Conservation (phyloP, 192 early-diverging fungal genomes). For the Geranomyces variabilis region DNA sequence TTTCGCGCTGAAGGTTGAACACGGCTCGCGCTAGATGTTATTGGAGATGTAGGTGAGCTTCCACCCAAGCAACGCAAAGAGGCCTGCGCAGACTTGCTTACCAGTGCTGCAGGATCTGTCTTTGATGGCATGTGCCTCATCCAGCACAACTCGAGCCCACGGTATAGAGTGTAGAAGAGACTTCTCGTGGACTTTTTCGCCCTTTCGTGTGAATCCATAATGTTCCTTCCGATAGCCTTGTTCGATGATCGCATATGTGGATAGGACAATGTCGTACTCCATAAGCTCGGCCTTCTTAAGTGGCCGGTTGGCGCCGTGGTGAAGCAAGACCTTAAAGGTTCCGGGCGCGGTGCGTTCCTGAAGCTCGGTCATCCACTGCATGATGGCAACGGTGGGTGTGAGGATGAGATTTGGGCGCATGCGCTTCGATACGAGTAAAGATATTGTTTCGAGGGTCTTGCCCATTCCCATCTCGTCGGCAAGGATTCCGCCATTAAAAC, state of each 20-base stretch:
- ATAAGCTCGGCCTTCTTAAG: conserved; percentile 52
- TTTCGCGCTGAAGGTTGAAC: conserved; percentile 69
- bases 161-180: conserved; percentile 72
- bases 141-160: conserved; percentile 86
- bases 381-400: conserved; percentile 84
- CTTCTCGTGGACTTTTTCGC: conserved; percentile 60
- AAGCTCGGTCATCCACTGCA: conserved; percentile 88
- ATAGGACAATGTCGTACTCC: conserved; percentile 72
- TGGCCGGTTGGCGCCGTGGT: conserved; percentile 72
- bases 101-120: conserved; percentile 78
- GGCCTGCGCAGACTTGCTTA: too few relatives aligned
- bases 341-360: conserved; percentile 57
- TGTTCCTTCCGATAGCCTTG: conserved; percentile 69
- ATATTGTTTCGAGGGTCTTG: conserved; percentile 93
- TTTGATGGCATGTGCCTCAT: conserved; percentile 88
- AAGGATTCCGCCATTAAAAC: conserved; percentile 64
- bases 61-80: too few relatives aligned
- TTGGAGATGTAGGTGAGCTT: too few relatives aligned
- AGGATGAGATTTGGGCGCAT: conserved; percentile 79
- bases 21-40: conserved; percentile 70
- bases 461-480: conserved; percentile 86
- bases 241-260: conserved; percentile 78
- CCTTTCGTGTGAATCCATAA: conserved; percentile 68
- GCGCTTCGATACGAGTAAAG: conserved; percentile 65
- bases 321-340: conserved; percentile 68